Conservation (phyloP, 495 filamentous ascomycete genomes). For the Paragyromitra xinjiangensis region DNA sequence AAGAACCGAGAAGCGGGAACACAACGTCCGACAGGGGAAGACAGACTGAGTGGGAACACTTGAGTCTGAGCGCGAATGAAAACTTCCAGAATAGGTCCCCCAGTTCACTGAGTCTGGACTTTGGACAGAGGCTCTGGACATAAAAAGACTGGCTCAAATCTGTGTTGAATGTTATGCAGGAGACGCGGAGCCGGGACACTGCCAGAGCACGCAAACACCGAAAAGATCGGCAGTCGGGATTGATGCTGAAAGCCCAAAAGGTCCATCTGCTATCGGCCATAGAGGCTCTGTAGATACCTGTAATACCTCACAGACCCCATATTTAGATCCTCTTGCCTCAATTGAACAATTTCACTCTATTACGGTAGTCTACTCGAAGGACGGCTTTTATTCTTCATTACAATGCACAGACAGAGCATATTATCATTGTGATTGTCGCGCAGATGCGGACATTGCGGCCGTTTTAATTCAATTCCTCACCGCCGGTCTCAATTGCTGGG, state of each 20-base stretch:
- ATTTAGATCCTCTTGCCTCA: slow-evolving; percentile 34
- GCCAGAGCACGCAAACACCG: slow-evolving; percentile 34
- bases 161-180: slow-evolving; percentile 25
- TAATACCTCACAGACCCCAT: slow-evolving; percentile 11
- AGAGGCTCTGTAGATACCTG: background rate
- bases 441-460: slow-evolving; percentile 32
- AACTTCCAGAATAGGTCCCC: slow-evolving; percentile 30
- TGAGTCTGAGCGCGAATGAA: slow-evolving; percentile 25
- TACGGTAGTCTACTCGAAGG: slow-evolving; percentile 1
- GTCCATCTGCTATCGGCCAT: slow-evolving; percentile 48
- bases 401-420: slow-evolving; percentile 4
- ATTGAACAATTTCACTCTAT: slow-evolving; percentile 38
- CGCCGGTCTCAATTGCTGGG: slow-evolving; percentile 26
- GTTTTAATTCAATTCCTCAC: slow-evolving; percentile 41
- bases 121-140: slow-evolving; percentile 21
- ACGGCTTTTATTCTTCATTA: slow-evolving; percentile 8
- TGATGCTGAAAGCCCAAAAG: slow-evolving; percentile 45
- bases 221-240: slow-evolving; percentile 42
- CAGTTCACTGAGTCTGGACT: slow-evolving; percentile 32
- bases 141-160: slow-evolving; percentile 17
- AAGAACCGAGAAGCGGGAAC: slow-evolving; percentile 48
- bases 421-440: slow-evolving; percentile 18
- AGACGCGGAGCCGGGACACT: slow-evolving; percentile 32
- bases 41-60: slow-evolving; percentile 11
- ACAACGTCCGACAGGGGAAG: slow-evolving; percentile 45